A percentile compares a stretch with the other conserved stretches of the same genome.
These are phyloP conservation scores for Cladosporium oxysporum DNA, from an alignment of 2,329 filamentous ascomycete species.

Conservation along the genomic window DNA sequence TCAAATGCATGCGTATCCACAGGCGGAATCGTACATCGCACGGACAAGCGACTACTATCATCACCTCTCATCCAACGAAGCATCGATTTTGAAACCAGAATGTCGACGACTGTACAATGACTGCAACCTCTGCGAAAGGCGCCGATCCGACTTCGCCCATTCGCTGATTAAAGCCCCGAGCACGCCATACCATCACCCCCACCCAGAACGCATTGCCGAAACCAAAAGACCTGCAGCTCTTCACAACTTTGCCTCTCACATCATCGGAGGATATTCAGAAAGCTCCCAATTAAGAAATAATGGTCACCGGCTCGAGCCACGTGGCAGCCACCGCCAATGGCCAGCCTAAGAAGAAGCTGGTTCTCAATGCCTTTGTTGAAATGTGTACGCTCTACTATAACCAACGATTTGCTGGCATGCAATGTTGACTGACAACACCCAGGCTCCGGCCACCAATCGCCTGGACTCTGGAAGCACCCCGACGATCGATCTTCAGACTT, in stretches of 20 bases:
- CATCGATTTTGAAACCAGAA: neutral
- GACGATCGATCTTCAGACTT: constrained; percentile 64
- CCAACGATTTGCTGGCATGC: neutral
- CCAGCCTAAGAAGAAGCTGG: constrained; percentile 39
- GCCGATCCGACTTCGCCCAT: neutral
- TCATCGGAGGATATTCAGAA: neutral
- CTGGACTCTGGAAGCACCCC: constrained; percentile 65
- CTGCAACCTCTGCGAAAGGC: neutral
- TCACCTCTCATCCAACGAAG: neutral
- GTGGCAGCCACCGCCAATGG: neutral
- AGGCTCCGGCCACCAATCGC: constrained; percentile 56
- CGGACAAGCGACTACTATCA: neutral
- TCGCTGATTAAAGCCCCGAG: neutral
- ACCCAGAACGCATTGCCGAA: neutral
- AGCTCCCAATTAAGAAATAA: neutral
- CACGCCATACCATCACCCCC: constrained; percentile 4
- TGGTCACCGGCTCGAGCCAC: neutral
- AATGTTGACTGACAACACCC: constrained; percentile 3
- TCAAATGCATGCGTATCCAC: too few species aligned
- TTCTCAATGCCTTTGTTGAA: constrained; percentile 48
- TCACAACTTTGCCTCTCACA: neutral
- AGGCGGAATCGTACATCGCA: too few species aligned
- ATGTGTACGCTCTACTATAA: constrained; percentile 33
- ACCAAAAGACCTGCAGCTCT: neutral
- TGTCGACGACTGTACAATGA: neutral